These are phyloP conservation scores for Juglanconis oblonga DNA, from an alignment of 2,329 filamentous ascomycete species.

Conservation along the genomic window DNA sequence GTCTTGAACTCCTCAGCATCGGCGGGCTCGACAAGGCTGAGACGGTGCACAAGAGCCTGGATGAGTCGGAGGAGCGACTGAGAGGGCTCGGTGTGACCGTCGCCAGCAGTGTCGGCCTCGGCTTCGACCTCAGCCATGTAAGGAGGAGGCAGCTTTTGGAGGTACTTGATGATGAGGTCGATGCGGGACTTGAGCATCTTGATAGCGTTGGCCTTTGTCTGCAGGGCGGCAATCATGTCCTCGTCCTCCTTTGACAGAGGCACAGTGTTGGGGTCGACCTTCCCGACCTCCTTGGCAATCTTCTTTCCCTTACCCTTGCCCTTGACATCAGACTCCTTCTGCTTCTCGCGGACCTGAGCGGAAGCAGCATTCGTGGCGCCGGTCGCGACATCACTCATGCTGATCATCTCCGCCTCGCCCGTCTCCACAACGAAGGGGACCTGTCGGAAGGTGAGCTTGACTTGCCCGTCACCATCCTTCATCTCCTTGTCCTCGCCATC, in stretches of 20 bases:
- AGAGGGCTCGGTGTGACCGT: slow-evolving; percentile 46
- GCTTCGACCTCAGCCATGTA: slow-evolving; percentile 33
- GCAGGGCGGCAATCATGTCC: slow-evolving; percentile 65
- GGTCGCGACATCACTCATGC: slow-evolving; percentile 86
- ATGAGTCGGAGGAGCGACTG: slow-evolving; percentile 82
- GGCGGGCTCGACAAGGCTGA: slow-evolving; percentile 76
- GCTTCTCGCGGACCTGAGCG: slow-evolving; percentile 39
- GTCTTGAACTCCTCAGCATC: slow-evolving; percentile 62
- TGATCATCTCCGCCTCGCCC: slow-evolving; percentile 96
- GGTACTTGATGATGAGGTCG: slow-evolving; percentile 70
- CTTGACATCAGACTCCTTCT: slow-evolving; percentile 38
- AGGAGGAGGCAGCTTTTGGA: slow-evolving; percentile 63
- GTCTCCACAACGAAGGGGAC: slow-evolving; percentile 87
- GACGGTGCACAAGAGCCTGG: slow-evolving; percentile 77
- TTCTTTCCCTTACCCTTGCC: slow-evolving; percentile 53
- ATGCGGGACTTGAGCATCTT: slow-evolving; percentile 85
- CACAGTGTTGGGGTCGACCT: slow-evolving; percentile 36
- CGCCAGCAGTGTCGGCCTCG: slow-evolving; percentile 29
- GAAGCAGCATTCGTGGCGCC: slow-evolving; percentile 78
- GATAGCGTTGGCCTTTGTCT: slow-evolving; percentile 86
- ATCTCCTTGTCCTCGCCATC: slow-evolving; percentile 68
- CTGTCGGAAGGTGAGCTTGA: slow-evolving; percentile 74
- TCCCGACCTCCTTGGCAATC: slow-evolving; percentile 30
- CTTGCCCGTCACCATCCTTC: slow-evolving; percentile 57
- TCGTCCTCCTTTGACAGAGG: slow-evolving; percentile 57